Evolutionary conservation across 306 rosid genomes (phyloP).

Genomic region (Lathyrus sativus): DNA sequence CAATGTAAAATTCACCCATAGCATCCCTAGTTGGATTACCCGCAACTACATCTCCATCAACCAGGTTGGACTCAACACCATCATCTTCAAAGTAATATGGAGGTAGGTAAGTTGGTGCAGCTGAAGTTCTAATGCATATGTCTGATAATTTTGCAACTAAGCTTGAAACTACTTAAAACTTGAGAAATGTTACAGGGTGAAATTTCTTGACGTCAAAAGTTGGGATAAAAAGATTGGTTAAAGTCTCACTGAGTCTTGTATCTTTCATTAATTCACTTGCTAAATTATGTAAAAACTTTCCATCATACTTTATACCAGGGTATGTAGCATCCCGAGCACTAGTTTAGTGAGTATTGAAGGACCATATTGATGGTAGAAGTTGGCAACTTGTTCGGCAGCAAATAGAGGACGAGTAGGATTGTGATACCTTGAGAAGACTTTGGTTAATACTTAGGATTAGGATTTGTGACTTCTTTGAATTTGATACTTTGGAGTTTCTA

Average conservation of each 20-base stretch:
- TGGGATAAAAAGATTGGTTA: slow-evolving; percentile 40
- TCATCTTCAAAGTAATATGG: slow-evolving; percentile 20
- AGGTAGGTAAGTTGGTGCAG: slow-evolving; percentile 38
- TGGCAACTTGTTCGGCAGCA: not conserved
- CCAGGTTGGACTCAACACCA: slow-evolving; percentile 22
- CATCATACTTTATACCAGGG: too few species aligned
- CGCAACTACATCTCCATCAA: slow-evolving; percentile 38
- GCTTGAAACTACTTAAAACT: not conserved
- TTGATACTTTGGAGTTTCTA: too few species aligned
- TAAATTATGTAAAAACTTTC: too few species aligned
- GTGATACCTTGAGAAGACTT: too few species aligned
- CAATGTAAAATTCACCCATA: not conserved
- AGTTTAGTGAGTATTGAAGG: too few species aligned
- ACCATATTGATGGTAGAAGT: too few species aligned
- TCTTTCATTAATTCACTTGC: not conserved
- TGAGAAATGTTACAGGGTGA: slow-evolving; percentile 38
- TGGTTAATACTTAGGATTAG: too few species aligned
- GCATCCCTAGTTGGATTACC: not conserved
- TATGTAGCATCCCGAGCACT: too few species aligned
- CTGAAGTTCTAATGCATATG: slow-evolving; percentile 39
- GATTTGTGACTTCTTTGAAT: too few species aligned
- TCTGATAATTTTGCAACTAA: slow-evolving; percentile 34
- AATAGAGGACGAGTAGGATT: slow-evolving; percentile 14
- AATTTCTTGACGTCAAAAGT: slow-evolving; percentile 29
- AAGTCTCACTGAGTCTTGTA: slow-evolving; percentile 14